Evolutionary conservation across 495 filamentous ascomycete genomes (phyloP).

Genomic region (Hypomontagnella monticulosa): DNA sequence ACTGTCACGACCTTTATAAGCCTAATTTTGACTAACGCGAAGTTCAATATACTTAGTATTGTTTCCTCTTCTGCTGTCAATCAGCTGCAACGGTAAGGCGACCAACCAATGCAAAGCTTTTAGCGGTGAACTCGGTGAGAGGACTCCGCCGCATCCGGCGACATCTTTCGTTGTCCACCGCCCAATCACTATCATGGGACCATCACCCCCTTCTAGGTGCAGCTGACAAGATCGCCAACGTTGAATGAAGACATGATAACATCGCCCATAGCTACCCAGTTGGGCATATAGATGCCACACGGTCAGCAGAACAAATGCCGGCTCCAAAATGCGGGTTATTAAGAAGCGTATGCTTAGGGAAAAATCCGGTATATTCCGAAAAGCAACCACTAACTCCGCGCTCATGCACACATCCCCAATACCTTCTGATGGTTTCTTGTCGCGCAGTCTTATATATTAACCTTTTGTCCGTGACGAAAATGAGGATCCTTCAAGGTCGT

Average conservation of each 20-base stretch:
- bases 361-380: slow-evolving; percentile 37
- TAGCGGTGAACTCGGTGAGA: slow-evolving; percentile 22
- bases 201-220: not conserved
- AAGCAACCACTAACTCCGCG: slow-evolving; percentile 47
- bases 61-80: slow-evolving; percentile 1
- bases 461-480: slow-evolving; percentile 2
- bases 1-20: not conserved
- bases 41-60: not conserved
- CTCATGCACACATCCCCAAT: slow-evolving; percentile 39
- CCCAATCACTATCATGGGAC: slow-evolving; percentile 1
- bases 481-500: slow-evolving; percentile 10
- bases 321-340: slow-evolving; percentile 2
- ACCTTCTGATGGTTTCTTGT: slow-evolving; percentile 13
- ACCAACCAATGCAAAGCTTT: not conserved
- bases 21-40: not conserved
- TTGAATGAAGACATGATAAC: slow-evolving; percentile 10
- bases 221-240: slow-evolving; percentile 2
- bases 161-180: slow-evolving; percentile 15
- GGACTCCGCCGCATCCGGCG: slow-evolving; percentile 3
- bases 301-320: slow-evolving; percentile 2
- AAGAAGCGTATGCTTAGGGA: slow-evolving; percentile 9
- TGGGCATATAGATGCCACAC: slow-evolving; percentile 11
- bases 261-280: not conserved
- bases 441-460: slow-evolving; percentile 16
- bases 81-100: not conserved